These are phyloP conservation scores for Dactylonectria estremocensis DNA, from an alignment of 2,329 filamentous ascomycete genomes.

Conservation along the genomic window DNA sequence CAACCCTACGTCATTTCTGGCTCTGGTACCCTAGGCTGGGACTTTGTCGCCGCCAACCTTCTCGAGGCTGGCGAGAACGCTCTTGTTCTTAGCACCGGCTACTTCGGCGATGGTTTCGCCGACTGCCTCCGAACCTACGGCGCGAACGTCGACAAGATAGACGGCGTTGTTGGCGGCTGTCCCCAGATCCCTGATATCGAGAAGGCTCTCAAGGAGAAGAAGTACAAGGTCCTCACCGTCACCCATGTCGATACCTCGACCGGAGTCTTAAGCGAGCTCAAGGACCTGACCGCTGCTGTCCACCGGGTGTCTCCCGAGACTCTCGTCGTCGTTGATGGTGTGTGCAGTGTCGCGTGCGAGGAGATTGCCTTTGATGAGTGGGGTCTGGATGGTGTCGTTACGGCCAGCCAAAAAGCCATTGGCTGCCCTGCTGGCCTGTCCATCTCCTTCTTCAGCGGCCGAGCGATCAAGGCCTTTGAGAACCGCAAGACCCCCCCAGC, in stretches of 20 bases:
- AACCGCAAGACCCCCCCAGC: slow-evolving; percentile 84
- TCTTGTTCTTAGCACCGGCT: slow-evolving; percentile 94
- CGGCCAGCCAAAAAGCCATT: slow-evolving; percentile 96
- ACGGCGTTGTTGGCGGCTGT: slow-evolving; percentile 88
- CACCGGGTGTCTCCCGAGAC: slow-evolving; percentile 92
- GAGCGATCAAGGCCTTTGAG: slow-evolving; percentile 86
- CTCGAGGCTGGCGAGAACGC: slow-evolving; percentile 91
- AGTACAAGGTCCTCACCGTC: slow-evolving; percentile 94
- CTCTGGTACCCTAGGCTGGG: slow-evolving; percentile 97
- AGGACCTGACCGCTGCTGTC: slow-evolving; percentile 86
- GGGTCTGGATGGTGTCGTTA: slow-evolving; percentile 93
- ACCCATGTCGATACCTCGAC: slow-evolving; percentile 99
- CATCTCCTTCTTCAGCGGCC: slow-evolving; percentile 93
- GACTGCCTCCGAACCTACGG: slow-evolving; percentile 95
- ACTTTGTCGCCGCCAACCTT: slow-evolving; percentile 94
- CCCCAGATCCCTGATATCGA: slow-evolving; percentile 92
- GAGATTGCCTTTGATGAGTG: slow-evolving; percentile 97
- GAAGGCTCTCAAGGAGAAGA: slow-evolving; percentile 88
- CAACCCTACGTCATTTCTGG: slow-evolving; percentile 96
- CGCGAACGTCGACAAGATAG: slow-evolving; percentile 89
- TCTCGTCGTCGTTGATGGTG: slow-evolving; percentile 92
- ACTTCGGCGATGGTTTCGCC: slow-evolving; percentile 96
- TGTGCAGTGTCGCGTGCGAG: slow-evolving; percentile 96
- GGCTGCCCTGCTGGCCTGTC: slow-evolving; percentile 94
- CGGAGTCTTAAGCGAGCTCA: slow-evolving; percentile 92